Percentiles rank a stretch among this genome's conserved stretches.
These are phyloP conservation scores for Hamamelis virginiana DNA, from an alignment of 164 flowering plant genomes.

Conservation along the genomic window DNA sequence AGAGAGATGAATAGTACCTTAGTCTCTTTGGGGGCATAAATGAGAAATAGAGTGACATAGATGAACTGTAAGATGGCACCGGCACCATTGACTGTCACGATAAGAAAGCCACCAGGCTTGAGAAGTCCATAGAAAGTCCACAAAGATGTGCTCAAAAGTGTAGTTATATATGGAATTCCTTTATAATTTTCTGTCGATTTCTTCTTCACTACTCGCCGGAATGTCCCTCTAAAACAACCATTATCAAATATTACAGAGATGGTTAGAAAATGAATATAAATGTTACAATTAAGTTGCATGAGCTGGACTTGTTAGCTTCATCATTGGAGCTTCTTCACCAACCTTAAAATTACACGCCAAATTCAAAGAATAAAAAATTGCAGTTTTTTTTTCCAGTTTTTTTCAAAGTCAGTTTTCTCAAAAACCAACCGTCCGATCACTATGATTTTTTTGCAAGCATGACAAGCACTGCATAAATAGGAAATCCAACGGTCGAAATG, in stretches of 20 bases:
- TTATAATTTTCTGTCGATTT: slow-evolving; percentile 71
- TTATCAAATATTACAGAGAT: neutral
- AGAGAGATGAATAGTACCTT: slow-evolving; percentile 35
- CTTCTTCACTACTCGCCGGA: slow-evolving; percentile 56
- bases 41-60: slow-evolving; percentile 63
- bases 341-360: no score
- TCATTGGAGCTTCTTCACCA: no score
- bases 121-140: slow-evolving; percentile 81
- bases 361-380: no score
- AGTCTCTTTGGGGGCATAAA: slow-evolving; percentile 53
- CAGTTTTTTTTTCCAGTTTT: no score
- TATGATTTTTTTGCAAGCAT: no score
- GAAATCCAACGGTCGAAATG: no score
- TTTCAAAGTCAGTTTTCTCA: no score
- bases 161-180: slow-evolving; percentile 58
- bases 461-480: no score
- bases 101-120: slow-evolving; percentile 63
- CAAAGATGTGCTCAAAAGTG: slow-evolving; percentile 60
- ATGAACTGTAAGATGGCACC: slow-evolving; percentile 54
- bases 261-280: no score
- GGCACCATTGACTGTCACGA: slow-evolving; percentile 63
- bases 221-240: slow-evolving; percentile 39
- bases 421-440: no score
- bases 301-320: no score
- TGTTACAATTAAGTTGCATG: no score